Conservation (phyloP, 2,329 filamentous ascomycete species). For the Xylariaceae sp. region DNA sequence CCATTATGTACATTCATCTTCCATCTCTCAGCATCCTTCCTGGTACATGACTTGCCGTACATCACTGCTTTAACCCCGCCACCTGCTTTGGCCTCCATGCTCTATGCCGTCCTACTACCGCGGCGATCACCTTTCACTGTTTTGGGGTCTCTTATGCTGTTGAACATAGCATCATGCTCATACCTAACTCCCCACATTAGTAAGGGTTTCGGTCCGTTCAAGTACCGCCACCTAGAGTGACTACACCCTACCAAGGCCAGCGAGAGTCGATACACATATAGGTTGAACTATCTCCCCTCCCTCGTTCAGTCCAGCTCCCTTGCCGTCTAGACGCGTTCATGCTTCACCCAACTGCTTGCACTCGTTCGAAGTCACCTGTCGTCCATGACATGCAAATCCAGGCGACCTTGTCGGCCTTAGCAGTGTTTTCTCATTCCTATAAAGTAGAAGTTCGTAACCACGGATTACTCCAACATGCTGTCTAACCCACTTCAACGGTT, state of each 20-base stretch:
- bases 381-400: constrained; percentile 25
- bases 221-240: constrained; percentile 41
- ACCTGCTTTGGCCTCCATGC: constrained; percentile 41
- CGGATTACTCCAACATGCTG: constrained; percentile 53
- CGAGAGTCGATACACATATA: constrained; percentile 37
- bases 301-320: constrained; percentile 30
- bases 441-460: constrained; percentile 20
- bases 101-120: constrained; percentile 44
- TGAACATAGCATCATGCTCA: constrained; percentile 43
- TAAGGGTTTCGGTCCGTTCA: constrained; percentile 44
- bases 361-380: constrained; percentile 45
- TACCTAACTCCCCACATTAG: constrained; percentile 41
- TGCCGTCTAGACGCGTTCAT: constrained; percentile 36
- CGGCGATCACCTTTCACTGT: constrained; percentile 43
- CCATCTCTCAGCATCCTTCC: constrained; percentile 38
- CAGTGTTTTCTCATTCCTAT: constrained; percentile 15
- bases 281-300: constrained; percentile 34
- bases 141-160: constrained; percentile 44
- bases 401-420: constrained; percentile 24
- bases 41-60: constrained; percentile 37
- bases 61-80: constrained; percentile 42
- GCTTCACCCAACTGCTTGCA: constrained; percentile 48
- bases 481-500: constrained; percentile 67
- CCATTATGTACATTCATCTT: constrained; percentile 38
- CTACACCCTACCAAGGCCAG: constrained; percentile 38